A percentile compares a stretch with the other conserved stretches of the same genome.
phyloP scores from a whole-genome alignment of 371 early-diverging fungal species.

The Entomophthora muscae region DNA sequence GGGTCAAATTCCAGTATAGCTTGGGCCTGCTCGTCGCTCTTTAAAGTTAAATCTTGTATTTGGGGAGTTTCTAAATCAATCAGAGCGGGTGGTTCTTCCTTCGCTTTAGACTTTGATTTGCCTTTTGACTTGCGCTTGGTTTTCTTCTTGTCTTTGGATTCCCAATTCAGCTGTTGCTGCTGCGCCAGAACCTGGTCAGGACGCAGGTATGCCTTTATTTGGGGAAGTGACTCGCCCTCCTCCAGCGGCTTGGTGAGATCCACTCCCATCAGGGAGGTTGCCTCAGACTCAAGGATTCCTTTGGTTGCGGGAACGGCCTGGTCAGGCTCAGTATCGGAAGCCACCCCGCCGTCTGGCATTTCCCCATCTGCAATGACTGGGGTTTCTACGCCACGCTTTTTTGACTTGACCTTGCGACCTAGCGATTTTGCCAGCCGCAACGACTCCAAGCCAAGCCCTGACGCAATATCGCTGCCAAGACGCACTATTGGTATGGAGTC shows the following conservation, averaged over 20 bases:
- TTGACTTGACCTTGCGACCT: not conserved
- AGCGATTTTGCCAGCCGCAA: not conserved
- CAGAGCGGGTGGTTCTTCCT: not conserved
- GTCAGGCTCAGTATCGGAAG: constrained; percentile 10
- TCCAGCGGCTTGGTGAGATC: constrained; percentile 41
- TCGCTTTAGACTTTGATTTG: constrained; percentile 9
- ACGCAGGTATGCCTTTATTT: constrained; percentile 31
- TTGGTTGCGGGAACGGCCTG: constrained; percentile 8
- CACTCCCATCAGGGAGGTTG: constrained; percentile 25
- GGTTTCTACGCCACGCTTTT: constrained; percentile 2
- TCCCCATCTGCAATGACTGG: constrained; percentile 11
- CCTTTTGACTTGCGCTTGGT: constrained; percentile 21
- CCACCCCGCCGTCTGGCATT: constrained; percentile 11
- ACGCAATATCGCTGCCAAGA: constrained; percentile 13
- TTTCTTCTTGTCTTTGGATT: constrained; percentile 31
- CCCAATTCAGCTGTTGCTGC: constrained; percentile 4
- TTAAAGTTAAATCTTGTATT: too few relatives aligned
- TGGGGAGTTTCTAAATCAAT: not conserved
- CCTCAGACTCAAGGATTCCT: constrained; percentile 21
- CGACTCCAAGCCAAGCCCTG: not conserved
- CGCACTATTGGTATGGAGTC: constrained; percentile 70
- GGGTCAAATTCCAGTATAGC: not conserved
- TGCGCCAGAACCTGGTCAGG: constrained; percentile 25
- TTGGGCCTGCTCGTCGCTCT: not conserved
- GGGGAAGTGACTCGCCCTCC: constrained; percentile 37